phyloP scores from a whole-genome alignment of 2,329 filamentous ascomycete species.

The Pseudocercospora musae region DNA sequence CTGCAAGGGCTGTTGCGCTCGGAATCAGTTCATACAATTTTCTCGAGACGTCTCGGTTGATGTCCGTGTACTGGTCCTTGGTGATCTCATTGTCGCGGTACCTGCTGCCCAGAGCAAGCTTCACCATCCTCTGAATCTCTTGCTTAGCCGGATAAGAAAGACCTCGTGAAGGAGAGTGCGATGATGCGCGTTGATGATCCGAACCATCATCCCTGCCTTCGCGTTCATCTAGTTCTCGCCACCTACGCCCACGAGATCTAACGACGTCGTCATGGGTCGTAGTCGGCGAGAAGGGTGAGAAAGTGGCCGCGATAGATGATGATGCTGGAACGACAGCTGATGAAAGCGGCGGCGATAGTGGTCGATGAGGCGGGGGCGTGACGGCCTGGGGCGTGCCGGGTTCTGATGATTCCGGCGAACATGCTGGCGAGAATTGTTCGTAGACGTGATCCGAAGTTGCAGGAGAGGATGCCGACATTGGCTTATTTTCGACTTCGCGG shows the following conservation, averaged over 20 bases:
- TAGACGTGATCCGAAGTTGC: slow-evolving; percentile 31
- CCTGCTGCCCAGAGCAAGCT: slow-evolving; percentile 73
- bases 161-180: slow-evolving; percentile 34
- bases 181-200: slow-evolving; percentile 12
- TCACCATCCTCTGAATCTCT: slow-evolving; percentile 84
- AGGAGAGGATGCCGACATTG: slow-evolving; percentile 37
- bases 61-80: slow-evolving; percentile 85
- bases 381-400: slow-evolving; percentile 66
- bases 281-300: slow-evolving; percentile 55
- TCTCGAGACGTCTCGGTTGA: slow-evolving; percentile 85
- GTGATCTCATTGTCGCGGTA: slow-evolving; percentile 77
- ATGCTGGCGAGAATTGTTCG: slow-evolving; percentile 43
- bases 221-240: slow-evolving; percentile 22
- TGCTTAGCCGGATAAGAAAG: slow-evolving; percentile 82
- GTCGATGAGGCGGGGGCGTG: slow-evolving; percentile 61
- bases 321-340: slow-evolving; percentile 71
- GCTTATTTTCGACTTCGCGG: slow-evolving; percentile 73
- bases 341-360: slow-evolving; percentile 67
- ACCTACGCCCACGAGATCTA: slow-evolving; percentile 21
- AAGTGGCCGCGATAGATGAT: slow-evolving; percentile 62
- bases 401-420: slow-evolving; percentile 63
- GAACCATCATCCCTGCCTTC: slow-evolving; percentile 25
- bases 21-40: slow-evolving; percentile 73
- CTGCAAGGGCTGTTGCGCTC: slow-evolving; percentile 52
- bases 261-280: slow-evolving; percentile 27